phyloP scores from a whole-genome alignment of 2,329 filamentous ascomycete genomes.

The Ascocoryne sarcoides region DNA sequence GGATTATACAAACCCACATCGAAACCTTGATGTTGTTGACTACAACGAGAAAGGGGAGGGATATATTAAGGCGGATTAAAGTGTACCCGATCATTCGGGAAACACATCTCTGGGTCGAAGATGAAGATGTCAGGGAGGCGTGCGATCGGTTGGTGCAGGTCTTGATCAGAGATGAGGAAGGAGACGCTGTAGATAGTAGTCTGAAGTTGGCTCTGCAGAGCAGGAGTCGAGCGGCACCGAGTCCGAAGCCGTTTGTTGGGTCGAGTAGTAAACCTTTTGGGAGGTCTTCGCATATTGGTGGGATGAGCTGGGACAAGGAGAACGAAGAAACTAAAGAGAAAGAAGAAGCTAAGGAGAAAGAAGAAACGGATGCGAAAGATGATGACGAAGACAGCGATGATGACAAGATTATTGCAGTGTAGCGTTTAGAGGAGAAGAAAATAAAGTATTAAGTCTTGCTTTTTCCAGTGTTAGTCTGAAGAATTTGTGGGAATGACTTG shows the following conservation, averaged over 20 bases:
- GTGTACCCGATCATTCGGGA: constrained; percentile 88
- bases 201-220: too few relatives aligned
- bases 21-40: constrained; percentile 82
- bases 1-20: constrained; percentile 77
- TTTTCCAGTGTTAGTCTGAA: too few relatives aligned
- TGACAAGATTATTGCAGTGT: too few relatives aligned
- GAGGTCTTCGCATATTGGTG: constrained; percentile 1
- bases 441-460: too few relatives aligned
- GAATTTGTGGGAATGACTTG: too few relatives aligned
- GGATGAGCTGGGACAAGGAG: constrained; percentile 12
- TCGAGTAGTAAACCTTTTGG: constrained; percentile 2
- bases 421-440: too few relatives aligned
- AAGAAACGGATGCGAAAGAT: too few relatives aligned
- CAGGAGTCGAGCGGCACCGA: constrained; percentile 6
- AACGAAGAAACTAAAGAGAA: too few relatives aligned
- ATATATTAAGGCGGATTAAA: constrained; percentile 64
- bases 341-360: too few relatives aligned
- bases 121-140: constrained; percentile 73
- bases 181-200: constrained; percentile 22
- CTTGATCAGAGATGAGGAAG: constrained; percentile 29
- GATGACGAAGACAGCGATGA: too few relatives aligned
- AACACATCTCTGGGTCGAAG: constrained; percentile 66
- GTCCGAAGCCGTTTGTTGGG: too few relatives aligned
- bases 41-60: constrained; percentile 65
- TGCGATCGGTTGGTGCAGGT: constrained; percentile 83